Evolutionary conservation across 257 asterid genomes (phyloP).

Genomic region (Verbena officinalis): DNA sequence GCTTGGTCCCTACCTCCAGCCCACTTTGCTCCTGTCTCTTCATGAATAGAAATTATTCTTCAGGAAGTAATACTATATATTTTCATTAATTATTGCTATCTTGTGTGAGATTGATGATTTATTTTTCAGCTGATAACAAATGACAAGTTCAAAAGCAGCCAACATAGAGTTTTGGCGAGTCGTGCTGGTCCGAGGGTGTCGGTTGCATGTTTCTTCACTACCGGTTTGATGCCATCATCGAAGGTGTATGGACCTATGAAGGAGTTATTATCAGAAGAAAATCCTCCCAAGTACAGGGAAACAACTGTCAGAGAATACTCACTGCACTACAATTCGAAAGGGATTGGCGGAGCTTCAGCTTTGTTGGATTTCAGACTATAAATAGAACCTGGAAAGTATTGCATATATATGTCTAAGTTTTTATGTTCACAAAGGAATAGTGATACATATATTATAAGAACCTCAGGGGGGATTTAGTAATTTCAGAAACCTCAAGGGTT

Average conservation of each 20-base stretch:
- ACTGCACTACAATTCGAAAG: conserved; percentile 42
- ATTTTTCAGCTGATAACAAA: conserved; percentile 50
- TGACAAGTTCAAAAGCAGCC: conserved; percentile 50
- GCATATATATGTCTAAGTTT: too few relatives aligned
- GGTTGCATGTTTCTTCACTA: conserved; percentile 54
- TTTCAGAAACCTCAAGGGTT: too few relatives aligned
- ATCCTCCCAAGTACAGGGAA: conserved; percentile 47
- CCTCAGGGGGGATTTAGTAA: too few relatives aligned
- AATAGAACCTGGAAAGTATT: neutral
- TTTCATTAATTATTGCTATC: too few relatives aligned
- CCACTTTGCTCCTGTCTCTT: neutral
- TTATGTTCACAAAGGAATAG: too few relatives aligned
- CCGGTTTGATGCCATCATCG: conserved; percentile 42
- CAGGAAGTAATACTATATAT: too few relatives aligned
- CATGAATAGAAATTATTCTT: neutral
- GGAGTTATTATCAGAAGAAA: conserved; percentile 47
- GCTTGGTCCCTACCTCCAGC: too few relatives aligned
- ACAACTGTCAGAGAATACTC: conserved; percentile 55
- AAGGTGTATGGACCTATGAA: conserved; percentile 53
- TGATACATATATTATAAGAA: too few relatives aligned
- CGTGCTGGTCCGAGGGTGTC: conserved; percentile 57
- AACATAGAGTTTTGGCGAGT: conserved; percentile 53
- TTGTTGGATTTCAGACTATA: conserved; percentile 45
- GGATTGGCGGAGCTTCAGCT: conserved; percentile 53
- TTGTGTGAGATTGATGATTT: conserved; percentile 1